These are phyloP conservation scores for Coemansia sp. DNA, from an alignment of 192 early-diverging fungal species.

Conservation along the genomic window DNA sequence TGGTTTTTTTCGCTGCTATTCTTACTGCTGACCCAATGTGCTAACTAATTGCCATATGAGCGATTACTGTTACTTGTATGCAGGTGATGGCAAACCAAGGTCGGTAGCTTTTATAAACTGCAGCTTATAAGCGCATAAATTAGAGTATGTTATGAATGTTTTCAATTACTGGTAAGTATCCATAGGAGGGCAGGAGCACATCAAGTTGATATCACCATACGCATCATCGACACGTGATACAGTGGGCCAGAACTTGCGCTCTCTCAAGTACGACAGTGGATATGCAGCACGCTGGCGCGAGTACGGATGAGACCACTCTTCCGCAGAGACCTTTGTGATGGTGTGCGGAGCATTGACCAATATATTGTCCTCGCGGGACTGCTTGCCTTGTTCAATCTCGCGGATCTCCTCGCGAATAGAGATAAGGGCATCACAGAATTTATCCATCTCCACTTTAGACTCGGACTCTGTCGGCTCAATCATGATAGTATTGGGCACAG, in stretches of 20 bases:
- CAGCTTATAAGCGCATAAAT: neutral
- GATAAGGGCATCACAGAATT: conserved; percentile 98
- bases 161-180: conserved; percentile 63
- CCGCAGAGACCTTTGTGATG: conserved; percentile 69
- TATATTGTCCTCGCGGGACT: conserved; percentile 84
- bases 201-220: conserved; percentile 90
- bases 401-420: conserved; percentile 91
- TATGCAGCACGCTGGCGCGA: conserved; percentile 86
- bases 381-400: conserved; percentile 79
- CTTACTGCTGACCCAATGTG: neutral
- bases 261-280: conserved; percentile 76
- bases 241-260: conserved; percentile 98
- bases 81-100: neutral
- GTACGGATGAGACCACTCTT: conserved; percentile 87
- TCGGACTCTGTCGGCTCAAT: conserved; percentile 99
- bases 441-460: conserved; percentile 86
- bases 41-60: neutral
- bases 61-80: neutral
- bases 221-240: conserved; percentile 91
- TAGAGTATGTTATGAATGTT: neutral
- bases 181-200: conserved; percentile 95
- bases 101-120: neutral
- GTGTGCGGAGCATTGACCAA: conserved; percentile 90
- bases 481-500: conserved; percentile 98
- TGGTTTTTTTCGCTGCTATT: neutral